Conservation (phyloP, 2,329 filamentous ascomycete species). For the Ceratocystis cacaofunesta region DNA sequence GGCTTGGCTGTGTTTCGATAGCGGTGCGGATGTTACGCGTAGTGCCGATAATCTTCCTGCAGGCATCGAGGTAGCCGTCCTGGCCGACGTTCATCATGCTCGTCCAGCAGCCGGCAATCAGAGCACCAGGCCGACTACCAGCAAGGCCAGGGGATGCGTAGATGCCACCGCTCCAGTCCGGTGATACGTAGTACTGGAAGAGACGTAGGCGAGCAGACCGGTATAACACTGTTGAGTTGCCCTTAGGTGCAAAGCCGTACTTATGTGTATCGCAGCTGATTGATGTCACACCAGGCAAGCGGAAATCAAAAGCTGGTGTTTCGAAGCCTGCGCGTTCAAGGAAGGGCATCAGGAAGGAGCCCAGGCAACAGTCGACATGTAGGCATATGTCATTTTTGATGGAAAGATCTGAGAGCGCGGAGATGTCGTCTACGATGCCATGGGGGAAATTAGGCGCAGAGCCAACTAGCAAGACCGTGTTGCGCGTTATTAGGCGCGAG, state of each 20-base stretch:
- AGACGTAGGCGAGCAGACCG: conserved; percentile 61
- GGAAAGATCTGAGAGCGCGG: conserved; percentile 69
- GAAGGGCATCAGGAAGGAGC: conserved; percentile 86
- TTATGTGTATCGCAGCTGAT: conserved; percentile 98
- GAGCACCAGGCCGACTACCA: conserved; percentile 76
- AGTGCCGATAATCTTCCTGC: conserved; percentile 73
- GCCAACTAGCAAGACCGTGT: conserved; percentile 85
- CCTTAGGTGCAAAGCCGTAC: conserved; percentile 96
- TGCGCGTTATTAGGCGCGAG: conserved; percentile 75
- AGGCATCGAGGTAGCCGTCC: conserved; percentile 72
- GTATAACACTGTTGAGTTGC: conserved; percentile 87
- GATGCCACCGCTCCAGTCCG: conserved; percentile 90
- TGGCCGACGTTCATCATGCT: conserved; percentile 81
- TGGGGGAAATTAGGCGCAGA: conserved; percentile 97
- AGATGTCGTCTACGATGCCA: conserved; percentile 92
- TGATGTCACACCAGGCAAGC: conserved; percentile 80
- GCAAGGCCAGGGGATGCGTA: conserved; percentile 89
- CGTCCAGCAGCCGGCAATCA: conserved; percentile 94
- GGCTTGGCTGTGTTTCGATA: conserved; percentile 51
- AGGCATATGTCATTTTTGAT: conserved; percentile 66
- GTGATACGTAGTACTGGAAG: conserved; percentile 92
- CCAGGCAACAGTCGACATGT: conserved; percentile 94
- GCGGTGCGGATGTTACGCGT: conserved; percentile 68
- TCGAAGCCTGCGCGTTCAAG: conserved; percentile 90
- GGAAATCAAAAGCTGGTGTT: conserved; percentile 79